Evolutionary conservation across 306 rosid species (phyloP), one percentile per base, ranked within the genome.

Genomic region (Acacia confusa): DNA sequence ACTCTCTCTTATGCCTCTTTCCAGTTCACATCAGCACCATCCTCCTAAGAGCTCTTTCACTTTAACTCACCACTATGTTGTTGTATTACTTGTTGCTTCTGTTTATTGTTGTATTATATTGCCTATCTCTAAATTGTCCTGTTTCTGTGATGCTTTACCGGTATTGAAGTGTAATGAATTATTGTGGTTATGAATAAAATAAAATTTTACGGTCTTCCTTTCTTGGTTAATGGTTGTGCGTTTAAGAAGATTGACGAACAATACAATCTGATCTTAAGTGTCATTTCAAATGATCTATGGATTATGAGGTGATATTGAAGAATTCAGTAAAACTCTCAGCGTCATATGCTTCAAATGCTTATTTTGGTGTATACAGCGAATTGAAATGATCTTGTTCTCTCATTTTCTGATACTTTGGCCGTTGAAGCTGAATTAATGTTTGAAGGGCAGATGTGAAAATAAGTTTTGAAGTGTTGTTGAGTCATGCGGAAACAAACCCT

Each of bases 1-100:
- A 63, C 84, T 48, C 88, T 90, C 70, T 94, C 98, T 28, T 94
- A 91, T 79, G 91, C 98, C 55, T 94, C 97, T 68, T 94, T 85
- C 85, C 90, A 92, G 81, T 92, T 94, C 76, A 83, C 90, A 28
- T 27, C 89, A 28, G 48, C 82, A 79, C 6, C 84, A 73, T 11
- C 57, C 72, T 78, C 15, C 9, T 83, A 30, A 30, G 58, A 88
- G 60, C 71, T 72, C 38, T 65, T 12, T 27, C 68, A 3, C 34
- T 25, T 36, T 24, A 61, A 60, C 34, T 4, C 3, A 13, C 16
- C 40, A 6, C 69, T 19, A 28, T 9, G n/a, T 63, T 63, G 69
- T 41, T 14, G 40, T 69, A 5, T 20, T 3, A 5, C 25, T 12
- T 12, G 10, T 1, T 70, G 47, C 40, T 63, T 12, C 79, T 79